Base-by-base conservation (phyloP, 495 filamentous ascomycete genomes). In the Penicillium taxi region DNA sequence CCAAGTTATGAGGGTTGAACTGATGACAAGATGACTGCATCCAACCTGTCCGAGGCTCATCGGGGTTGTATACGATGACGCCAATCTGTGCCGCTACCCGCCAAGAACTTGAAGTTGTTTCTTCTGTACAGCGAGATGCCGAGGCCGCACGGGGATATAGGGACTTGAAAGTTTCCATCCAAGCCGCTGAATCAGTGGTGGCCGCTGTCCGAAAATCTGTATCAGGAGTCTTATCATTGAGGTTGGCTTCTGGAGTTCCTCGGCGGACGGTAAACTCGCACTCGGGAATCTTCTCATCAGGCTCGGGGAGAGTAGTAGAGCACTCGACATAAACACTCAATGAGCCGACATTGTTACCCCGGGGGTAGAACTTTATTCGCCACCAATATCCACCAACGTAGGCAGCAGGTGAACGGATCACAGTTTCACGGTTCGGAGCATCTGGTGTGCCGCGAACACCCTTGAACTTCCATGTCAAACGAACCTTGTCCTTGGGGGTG, bases 351-450 rank as follows among this genome's bases (percentile, higher is more conserved):
- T 75, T 71, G 52, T 82, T 81, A 13, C 79, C 79, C 27, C 70
- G 67, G 11, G 79, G 79, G 42, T 76, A 83, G 57, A 80, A 80
- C 48, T 81, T 81, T 58, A 83, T 76, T 14, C 71, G 75, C 78
- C 78, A 82, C 56, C 79, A 79, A 43, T 75, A 76, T 23, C 73
- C 78, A 2, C 75, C 79, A 39, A 82, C 61, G 35, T 59, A 66
- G 4, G 78, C 69, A 6, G 68, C 52, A 1, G 70, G 75, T 12
- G 78, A 81, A 14, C 70, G 70, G 68, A 81, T 78, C 37, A 82
- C 59, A 36, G 66, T 63, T 21, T 67, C 66, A 4, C 63, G 64
- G 52, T 81, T 81, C 9, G 75, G 77, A 8, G 66, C 63, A 26
- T 80, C 75, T 29, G 65, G 67, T 3, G 77, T 80, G 8, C 78